Evolutionary conservation across 345 rosid genomes (phyloP).

Genomic region (Brassica juncea): DNA sequence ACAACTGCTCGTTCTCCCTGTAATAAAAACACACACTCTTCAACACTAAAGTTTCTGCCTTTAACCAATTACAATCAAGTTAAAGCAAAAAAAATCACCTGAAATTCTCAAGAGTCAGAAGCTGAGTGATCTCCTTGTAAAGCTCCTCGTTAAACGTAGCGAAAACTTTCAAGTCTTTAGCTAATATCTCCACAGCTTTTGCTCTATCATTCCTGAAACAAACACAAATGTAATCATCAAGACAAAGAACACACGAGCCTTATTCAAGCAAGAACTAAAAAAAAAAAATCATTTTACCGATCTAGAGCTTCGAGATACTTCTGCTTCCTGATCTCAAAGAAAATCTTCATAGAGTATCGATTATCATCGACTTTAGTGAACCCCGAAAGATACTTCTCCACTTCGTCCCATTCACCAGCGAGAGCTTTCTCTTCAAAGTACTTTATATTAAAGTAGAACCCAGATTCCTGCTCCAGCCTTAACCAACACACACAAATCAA

Average conservation of each 20-base stretch:
- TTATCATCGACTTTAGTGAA: conserved; percentile 94
- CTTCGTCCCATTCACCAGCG: conserved; percentile 96
- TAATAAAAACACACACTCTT: not conserved
- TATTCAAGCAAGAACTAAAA: too few species aligned
- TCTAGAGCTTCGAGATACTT: conserved; percentile 69
- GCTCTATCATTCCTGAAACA: conserved; percentile 68
- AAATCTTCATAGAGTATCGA: conserved; percentile 62
- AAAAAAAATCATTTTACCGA: conserved; percentile 21
- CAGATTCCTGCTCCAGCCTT: conserved; percentile 87
- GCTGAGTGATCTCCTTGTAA: conserved; percentile 90
- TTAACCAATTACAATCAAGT: not conserved
- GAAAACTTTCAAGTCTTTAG: conserved; percentile 78
- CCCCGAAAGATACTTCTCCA: conserved; percentile 82
- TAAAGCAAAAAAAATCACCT: conserved; percentile 46
- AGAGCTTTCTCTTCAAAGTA: conserved; percentile 87
- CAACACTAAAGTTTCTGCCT: not conserved
- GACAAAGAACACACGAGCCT: not conserved
- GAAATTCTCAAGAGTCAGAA: conserved; percentile 76
- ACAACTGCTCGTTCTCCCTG: conserved; percentile 85
- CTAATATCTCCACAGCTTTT: conserved; percentile 87
- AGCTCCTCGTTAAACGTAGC: conserved; percentile 84
- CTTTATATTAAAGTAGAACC: conserved; percentile 81
- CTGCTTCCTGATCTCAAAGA: conserved; percentile 61
- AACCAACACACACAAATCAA: not conserved
- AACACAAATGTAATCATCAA: not conserved